Base-by-base conservation (phyloP, 441 rosid genomes). In the Cnidoscolus chayamansa region DNA sequence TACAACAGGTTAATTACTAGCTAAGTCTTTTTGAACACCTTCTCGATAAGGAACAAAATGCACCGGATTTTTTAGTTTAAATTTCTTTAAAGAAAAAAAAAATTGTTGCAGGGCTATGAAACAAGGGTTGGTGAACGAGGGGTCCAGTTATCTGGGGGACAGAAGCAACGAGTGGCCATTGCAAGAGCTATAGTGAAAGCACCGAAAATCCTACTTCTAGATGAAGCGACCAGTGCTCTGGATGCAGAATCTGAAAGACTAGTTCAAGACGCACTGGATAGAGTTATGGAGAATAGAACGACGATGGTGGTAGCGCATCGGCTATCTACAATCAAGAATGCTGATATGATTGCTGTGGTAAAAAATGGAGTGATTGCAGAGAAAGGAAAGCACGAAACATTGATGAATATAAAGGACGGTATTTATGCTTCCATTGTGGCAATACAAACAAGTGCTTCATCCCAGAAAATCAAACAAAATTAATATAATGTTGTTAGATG, bases 101-200 rank as follows among this genome's bases (percentile, higher is more conserved):
- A 40, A 40, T 35, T 9, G 63, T 25, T 70, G 70, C 81, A 89
- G 91, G 95, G 97, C 0, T 93, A 89, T 32, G 86, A 82, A 1
- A 86, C 88, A 2, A 37, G 73, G 61, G 97, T 85, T 8, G 96
- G 97, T 1, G 92, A 91, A 37, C 67, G 89, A 79, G 97, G 97
- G 65, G 72, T 81, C 43, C 93, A 91, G 32, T 20, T 88, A 69
- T 90, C 94, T 0, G 90, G 94, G 0, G 85, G 97, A 12, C 94
- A 92, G 74, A 92, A 90, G 80, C 88, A 92, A 65, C 57, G 91
- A 65, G 86, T 90, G 63, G 97, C 88, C 1, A 90, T 88, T 37
- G 90, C 90, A 0, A 76, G 94, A 13, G 96, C 93, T 0, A 84
- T 90, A 2, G 77, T 84, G 6, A 92, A 85, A 70, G 81, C 67